These are phyloP conservation scores for Neurospora sp. DNA, from an alignment of 495 filamentous ascomycete species.

Conservation along the genomic window DNA sequence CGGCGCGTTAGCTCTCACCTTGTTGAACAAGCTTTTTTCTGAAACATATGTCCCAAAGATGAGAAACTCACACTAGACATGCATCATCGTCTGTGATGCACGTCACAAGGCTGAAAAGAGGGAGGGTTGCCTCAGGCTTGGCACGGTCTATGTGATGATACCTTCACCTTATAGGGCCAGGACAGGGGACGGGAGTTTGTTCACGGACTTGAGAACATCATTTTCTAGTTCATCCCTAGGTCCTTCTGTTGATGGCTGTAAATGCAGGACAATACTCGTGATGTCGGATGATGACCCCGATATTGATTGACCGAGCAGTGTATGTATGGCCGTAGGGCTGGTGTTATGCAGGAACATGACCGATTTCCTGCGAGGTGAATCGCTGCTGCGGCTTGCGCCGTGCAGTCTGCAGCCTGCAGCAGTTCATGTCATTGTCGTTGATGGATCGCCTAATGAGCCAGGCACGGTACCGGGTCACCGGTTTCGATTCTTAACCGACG, in stretches of 20 bases:
- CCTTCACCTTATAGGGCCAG: background rate
- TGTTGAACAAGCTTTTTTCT: background rate
- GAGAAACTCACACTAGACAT: background rate
- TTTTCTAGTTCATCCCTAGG: background rate
- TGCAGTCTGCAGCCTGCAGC: background rate
- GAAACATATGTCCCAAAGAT: background rate
- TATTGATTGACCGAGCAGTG: background rate
- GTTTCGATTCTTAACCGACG: background rate
- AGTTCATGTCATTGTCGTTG: background rate
- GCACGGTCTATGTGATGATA: background rate
- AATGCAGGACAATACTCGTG: background rate
- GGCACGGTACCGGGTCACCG: background rate
- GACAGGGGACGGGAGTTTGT: background rate
- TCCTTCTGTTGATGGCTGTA: background rate
- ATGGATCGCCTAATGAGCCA: background rate
- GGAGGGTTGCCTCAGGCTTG: background rate
- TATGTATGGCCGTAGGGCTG: background rate
- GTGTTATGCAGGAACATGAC: background rate
- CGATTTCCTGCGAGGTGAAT: background rate
- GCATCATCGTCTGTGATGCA: background rate
- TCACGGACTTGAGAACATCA: background rate
- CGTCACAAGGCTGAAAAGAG: background rate
- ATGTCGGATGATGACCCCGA: background rate
- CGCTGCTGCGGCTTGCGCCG: background rate
- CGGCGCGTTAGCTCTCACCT: background rate